Base-by-base conservation (phyloP, 768 basidiomycete genomes). In the Leccinellum rugosiceps region DNA sequence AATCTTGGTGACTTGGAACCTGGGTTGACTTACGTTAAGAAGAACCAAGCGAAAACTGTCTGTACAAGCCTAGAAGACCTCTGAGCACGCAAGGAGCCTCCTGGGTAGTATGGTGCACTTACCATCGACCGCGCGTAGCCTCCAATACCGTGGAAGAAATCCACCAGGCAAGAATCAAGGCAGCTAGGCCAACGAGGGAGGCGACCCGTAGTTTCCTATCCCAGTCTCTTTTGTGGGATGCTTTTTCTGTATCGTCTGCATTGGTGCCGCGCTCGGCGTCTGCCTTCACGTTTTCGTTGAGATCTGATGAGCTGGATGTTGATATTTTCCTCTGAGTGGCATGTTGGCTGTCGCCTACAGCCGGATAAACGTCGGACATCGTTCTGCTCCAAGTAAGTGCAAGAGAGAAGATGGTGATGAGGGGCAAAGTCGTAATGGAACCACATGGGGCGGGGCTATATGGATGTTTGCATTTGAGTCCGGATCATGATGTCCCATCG, bases 121-220 rank as follows among this genome's bases (percentile, higher is more conserved):
- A 83, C 89, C 91, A 94, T 75, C 89, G 79, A 71, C 83, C 85
- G 52, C 91, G 83, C 3, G 92, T 92, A 6, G 78, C 83, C 53
- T 76, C 63, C 50, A 93, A 72, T 13, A 91, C 69, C 0, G 83
- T 91, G 9, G 91, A 74, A 58, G 86, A 87, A 34, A 94, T 85
- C 91, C 91, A 94, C 91, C 91, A 94, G 43, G 82, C 91, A 44
- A 92, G 75, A 61, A 94, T 90, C 50, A 86, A 68, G 13, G 77
- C 64, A 10, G 85, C 87, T 1, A 86, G 60, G 15, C 63, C 82
- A 48, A 70, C 71, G 34, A 92, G 74, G 48, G 84, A 67, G 63
- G 74, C 73, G n/a, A 78, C 76, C 13, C 79, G 75, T 53, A 72
- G 62, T 55, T 55, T 72, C 57, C 56, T 63, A 34, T 64, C 41